These are phyloP conservation scores for Amphichorda felina DNA, from an alignment of 2,329 filamentous ascomycete species.

Conservation along the genomic window DNA sequence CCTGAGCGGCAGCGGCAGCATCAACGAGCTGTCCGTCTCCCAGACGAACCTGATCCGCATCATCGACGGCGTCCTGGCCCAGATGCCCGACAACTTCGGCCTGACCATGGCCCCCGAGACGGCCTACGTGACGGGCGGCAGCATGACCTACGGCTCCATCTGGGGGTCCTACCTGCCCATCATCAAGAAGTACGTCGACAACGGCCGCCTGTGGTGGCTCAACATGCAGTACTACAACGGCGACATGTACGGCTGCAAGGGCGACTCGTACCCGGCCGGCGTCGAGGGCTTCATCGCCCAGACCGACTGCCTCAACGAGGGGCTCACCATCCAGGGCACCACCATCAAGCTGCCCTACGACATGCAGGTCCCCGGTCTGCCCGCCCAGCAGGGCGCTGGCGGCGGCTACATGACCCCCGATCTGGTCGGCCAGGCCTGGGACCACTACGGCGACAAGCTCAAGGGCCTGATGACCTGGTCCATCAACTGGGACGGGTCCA, in stretches of 20 bases:
- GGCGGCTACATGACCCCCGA: slow-evolving; percentile 18
- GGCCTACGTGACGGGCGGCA: slow-evolving; percentile 21
- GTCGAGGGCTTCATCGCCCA: slow-evolving; percentile 20
- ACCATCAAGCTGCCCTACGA: slow-evolving; percentile 19
- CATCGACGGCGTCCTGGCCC: slow-evolving; percentile 20
- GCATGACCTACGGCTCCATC: slow-evolving; percentile 17
- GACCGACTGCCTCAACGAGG: slow-evolving; percentile 21
- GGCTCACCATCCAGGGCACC: slow-evolving; percentile 15
- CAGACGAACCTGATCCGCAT: slow-evolving; percentile 21
- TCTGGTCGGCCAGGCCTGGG: slow-evolving; percentile 15
- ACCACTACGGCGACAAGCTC: slow-evolving; percentile 16
- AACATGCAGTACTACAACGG: slow-evolving; percentile 26
- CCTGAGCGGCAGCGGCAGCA: slow-evolving; percentile 15
- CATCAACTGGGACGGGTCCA: slow-evolving; percentile 23
- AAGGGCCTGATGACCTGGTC: slow-evolving; percentile 25
- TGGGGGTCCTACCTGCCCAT: slow-evolving; percentile 23
- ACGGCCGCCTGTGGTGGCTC: slow-evolving; percentile 21
- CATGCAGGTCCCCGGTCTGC: slow-evolving; percentile 22
- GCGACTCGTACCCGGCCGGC: slow-evolving; percentile 18
- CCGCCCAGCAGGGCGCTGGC: slow-evolving; percentile 19
- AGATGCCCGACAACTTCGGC: slow-evolving; percentile 46
- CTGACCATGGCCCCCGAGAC: slow-evolving; percentile 35
- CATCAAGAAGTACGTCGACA: slow-evolving; percentile 23
- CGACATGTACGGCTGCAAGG: slow-evolving; percentile 21
- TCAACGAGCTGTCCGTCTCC: slow-evolving; percentile 16